Conservation (phyloP, 169 alveolate species). For the Plasmodium gallinaceum region DNA sequence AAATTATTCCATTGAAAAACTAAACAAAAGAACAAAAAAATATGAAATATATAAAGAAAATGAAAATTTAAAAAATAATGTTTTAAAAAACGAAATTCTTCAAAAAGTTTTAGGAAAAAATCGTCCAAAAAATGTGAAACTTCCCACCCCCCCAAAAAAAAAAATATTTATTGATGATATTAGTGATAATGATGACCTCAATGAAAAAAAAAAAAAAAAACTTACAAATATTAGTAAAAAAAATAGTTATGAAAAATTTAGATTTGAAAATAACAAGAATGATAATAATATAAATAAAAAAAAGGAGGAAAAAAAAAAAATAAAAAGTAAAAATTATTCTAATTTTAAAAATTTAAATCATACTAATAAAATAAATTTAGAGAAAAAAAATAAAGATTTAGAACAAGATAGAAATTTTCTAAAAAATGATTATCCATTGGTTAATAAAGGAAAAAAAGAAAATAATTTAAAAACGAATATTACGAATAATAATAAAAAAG, state of each 20-base stretch:
- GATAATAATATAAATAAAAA: background rate
- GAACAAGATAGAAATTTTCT: no score
- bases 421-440: no score
- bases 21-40: slow-evolving; percentile 45
- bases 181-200: background rate
- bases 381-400: no score
- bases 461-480: background rate
- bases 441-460: background rate
- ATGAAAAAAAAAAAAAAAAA: background rate
- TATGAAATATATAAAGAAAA: slow-evolving; percentile 44
- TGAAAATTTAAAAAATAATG: slow-evolving; percentile 10
- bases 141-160: background rate
- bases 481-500: background rate
- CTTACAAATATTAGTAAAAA: background rate
- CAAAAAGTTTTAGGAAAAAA: slow-evolving; percentile 2
- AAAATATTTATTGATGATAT: background rate
- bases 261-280: background rate
- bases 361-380: no score
- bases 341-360: no score
- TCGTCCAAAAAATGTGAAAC: background rate
- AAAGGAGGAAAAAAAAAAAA: background rate
- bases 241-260: background rate
- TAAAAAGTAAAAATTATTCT: background rate
- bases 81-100: slow-evolving; percentile 25
- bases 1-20: slow-evolving; percentile 41